Evolutionary conservation across 768 basidiomycete species (phyloP).

Genomic region (Mycena sanguinolenta): DNA sequence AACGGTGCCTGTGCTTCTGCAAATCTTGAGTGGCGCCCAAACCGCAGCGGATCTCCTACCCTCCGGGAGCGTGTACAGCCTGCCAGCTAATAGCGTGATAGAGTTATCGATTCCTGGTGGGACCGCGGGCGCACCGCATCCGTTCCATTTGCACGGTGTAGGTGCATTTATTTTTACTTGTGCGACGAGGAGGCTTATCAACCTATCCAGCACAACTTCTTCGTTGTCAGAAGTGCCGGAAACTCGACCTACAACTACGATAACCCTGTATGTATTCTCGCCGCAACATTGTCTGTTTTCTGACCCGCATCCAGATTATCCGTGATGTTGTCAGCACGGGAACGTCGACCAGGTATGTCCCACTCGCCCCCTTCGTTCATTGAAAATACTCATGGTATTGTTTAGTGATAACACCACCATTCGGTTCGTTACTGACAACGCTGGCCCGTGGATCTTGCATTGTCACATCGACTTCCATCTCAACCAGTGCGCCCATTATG

Average conservation of each 20-base stretch:
- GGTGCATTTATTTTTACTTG: neutral
- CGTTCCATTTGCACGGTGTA: conserved; percentile 50
- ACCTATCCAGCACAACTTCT: conserved; percentile 49
- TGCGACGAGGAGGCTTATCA: neutral
- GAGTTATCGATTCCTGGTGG: conserved; percentile 61
- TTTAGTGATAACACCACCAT: conserved; percentile 51
- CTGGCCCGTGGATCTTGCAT: conserved; percentile 41
- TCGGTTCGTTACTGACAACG: conserved; percentile 54
- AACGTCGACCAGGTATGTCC: conserved; percentile 12
- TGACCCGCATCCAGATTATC: too few relatives aligned
- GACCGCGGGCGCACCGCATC: conserved; percentile 49
- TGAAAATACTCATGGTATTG: neutral
- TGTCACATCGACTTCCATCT: conserved; percentile 57
- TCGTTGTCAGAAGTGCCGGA: conserved; percentile 52
- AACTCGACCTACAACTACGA: conserved; percentile 50
- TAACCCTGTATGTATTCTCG: too few relatives aligned
- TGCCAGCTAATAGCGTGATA: conserved; percentile 60
- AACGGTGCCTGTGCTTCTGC: conserved; percentile 59
- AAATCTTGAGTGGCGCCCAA: conserved; percentile 62
- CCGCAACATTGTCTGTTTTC: too few relatives aligned
- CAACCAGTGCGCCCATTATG: conserved; percentile 42
- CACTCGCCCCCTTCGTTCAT: too few relatives aligned
- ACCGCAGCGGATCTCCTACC: conserved; percentile 55
- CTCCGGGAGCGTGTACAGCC: conserved; percentile 54
- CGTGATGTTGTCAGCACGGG: conserved; percentile 68